phyloP scores from a whole-genome alignment of 2,329 filamentous ascomycete genomes.

The Rutstroemia sydowiana region DNA sequence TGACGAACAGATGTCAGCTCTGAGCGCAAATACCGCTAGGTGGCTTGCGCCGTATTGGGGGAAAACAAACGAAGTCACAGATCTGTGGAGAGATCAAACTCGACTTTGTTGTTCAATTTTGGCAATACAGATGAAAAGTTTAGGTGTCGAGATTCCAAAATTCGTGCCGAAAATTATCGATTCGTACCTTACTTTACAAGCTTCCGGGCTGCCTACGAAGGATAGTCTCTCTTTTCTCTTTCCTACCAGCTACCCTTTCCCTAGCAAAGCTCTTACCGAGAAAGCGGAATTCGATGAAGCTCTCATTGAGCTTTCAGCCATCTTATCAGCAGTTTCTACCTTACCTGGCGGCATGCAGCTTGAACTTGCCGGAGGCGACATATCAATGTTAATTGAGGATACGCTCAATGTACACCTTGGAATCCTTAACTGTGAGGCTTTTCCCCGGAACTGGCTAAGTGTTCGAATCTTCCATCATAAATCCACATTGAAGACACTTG shows the following conservation, averaged over 20 bases:
- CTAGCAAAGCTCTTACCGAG: constrained; percentile 56
- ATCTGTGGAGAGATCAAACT: constrained; percentile 89
- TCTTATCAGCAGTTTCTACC: constrained; percentile 75
- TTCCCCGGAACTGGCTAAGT: constrained; percentile 84
- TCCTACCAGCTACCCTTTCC: constrained; percentile 84
- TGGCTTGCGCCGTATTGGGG: constrained; percentile 97
- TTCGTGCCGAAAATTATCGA: constrained; percentile 88
- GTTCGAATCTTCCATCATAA: constrained; percentile 90
- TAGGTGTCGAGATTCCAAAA: constrained; percentile 75
- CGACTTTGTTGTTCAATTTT: constrained; percentile 89
- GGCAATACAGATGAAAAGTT: constrained; percentile 71
- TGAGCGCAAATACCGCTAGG: constrained; percentile 74
- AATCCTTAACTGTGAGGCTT: constrained; percentile 81
- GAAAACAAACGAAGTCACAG: constrained; percentile 60
- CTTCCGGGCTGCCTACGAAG: constrained; percentile 44
- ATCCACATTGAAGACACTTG: constrained; percentile 76
- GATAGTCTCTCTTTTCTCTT: constrained; percentile 80
- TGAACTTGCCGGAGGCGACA: constrained; percentile 66
- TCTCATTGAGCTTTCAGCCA: constrained; percentile 78
- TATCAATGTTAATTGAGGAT: constrained; percentile 68
- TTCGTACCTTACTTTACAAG: constrained; percentile 73
- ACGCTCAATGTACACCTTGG: constrained; percentile 81
- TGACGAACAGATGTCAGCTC: constrained; percentile 64
- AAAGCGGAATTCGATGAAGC: constrained; percentile 70
- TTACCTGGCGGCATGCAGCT: constrained; percentile 67